These are phyloP conservation scores for Salvia splendens DNA, from an alignment of 257 asterid genomes.

Conservation along the genomic window DNA sequence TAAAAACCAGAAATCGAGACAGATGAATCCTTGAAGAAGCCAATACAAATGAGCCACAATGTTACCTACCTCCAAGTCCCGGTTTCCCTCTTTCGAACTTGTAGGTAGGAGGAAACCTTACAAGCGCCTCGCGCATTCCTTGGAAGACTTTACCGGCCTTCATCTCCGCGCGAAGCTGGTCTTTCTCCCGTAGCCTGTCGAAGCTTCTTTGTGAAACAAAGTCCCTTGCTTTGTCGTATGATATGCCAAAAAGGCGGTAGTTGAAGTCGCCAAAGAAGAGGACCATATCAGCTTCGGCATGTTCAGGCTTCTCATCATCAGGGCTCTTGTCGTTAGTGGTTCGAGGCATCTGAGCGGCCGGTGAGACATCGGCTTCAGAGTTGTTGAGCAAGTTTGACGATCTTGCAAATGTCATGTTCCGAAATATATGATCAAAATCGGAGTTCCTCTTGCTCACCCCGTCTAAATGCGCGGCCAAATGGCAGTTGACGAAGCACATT, in stretches of 20 bases:
- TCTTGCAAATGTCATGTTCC: slow-evolving; percentile 78
- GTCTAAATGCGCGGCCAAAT: slow-evolving; percentile 96
- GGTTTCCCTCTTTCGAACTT: slow-evolving; percentile 90
- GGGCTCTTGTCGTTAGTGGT: slow-evolving; percentile 66
- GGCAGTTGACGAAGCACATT: slow-evolving; percentile 86
- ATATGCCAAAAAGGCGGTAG: slow-evolving; percentile 92
- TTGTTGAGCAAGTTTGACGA: slow-evolving; percentile 57
- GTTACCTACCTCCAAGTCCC: slow-evolving; percentile 95
- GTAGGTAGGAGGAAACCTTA: slow-evolving; percentile 94
- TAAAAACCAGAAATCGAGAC: slow-evolving; percentile 30
- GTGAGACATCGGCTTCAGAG: slow-evolving; percentile 87
- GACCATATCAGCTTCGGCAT: slow-evolving; percentile 91
- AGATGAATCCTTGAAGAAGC: not conserved
- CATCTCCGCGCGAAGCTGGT: slow-evolving; percentile 90
- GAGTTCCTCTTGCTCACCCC: slow-evolving; percentile 92
- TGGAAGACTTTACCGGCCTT: slow-evolving; percentile 90
- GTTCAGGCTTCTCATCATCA: slow-evolving; percentile 79
- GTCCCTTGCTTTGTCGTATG: slow-evolving; percentile 96
- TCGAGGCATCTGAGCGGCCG: slow-evolving; percentile 86
- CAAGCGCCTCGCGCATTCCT: slow-evolving; percentile 96
- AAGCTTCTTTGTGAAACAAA: slow-evolving; percentile 95
- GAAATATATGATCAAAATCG: slow-evolving; percentile 82
- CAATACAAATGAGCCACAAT: not conserved
- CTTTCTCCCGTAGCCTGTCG: slow-evolving; percentile 97
- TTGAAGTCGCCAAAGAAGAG: slow-evolving; percentile 86